Conservation (phyloP, 108 stramenopile genomes). For the Skeletonema tropicum region DNA sequence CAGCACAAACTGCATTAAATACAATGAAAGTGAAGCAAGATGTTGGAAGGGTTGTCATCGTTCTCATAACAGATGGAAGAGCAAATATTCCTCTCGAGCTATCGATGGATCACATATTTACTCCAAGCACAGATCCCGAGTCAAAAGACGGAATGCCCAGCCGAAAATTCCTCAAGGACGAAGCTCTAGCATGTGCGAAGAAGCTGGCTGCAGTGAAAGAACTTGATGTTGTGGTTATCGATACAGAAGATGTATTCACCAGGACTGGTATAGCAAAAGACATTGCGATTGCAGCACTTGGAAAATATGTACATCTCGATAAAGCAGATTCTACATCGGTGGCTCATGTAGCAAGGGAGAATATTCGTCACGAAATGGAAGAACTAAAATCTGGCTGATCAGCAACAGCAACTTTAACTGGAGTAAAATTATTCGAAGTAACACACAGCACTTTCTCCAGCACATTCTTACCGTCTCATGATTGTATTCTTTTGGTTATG, state of each 20-base stretch:
- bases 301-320: conserved; percentile 52
- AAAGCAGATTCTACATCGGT: conserved; percentile 24
- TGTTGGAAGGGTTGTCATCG: conserved; percentile 74
- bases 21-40: conserved; percentile 69
- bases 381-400: not conserved
- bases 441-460: no score
- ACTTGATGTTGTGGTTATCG: conserved; percentile 67
- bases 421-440: no score
- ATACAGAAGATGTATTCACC: conserved; percentile 77
- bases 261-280: conserved; percentile 75
- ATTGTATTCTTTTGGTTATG: not conserved
- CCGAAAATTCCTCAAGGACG: conserved; percentile 64
- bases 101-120: conserved; percentile 46
- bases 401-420: no score
- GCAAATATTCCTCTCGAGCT: conserved; percentile 72
- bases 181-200: conserved; percentile 60
- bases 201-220: conserved; percentile 50
- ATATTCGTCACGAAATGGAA: conserved; percentile 10
- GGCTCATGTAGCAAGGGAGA: conserved; percentile 21
- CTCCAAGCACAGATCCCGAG: conserved; percentile 38
- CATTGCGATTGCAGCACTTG: conserved; percentile 59
- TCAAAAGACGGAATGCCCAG: conserved; percentile 60
- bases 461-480: no score
- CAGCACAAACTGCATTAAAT: conserved; percentile 69
- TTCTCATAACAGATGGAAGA: conserved; percentile 70